These are phyloP conservation scores for Exobasidium rhododendri DNA, from an alignment of 1,284 basidiomycete genomes.

Conservation along the genomic window DNA sequence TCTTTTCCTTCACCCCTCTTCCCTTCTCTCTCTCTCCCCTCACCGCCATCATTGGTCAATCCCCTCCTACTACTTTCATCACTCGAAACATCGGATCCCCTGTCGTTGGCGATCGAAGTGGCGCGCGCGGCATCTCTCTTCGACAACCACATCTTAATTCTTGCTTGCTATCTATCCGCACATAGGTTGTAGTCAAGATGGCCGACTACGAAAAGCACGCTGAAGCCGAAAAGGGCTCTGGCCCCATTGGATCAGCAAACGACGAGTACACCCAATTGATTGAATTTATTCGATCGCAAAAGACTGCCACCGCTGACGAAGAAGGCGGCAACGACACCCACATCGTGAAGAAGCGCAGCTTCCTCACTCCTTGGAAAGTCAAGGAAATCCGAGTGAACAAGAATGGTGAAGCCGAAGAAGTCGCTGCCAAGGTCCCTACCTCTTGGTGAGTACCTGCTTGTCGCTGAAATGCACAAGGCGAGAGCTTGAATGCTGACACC, in stretches of 20 bases:
- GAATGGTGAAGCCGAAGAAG: slow-evolving; percentile 51
- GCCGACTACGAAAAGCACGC: background rate
- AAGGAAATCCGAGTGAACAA: slow-evolving; percentile 54
- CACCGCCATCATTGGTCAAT: slow-evolving; percentile 1
- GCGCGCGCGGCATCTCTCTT: slow-evolving; percentile 2
- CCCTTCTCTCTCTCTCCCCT: background rate
- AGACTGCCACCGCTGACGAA: slow-evolving; percentile 32
- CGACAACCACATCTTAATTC: background rate
- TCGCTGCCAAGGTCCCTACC: slow-evolving; percentile 50
- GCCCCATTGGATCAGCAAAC: slow-evolving; percentile 18
- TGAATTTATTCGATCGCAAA: slow-evolving; percentile 51
- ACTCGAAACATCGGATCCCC: background rate
- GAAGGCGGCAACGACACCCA: slow-evolving; percentile 36
- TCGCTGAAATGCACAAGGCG: background rate
- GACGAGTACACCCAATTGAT: slow-evolving; percentile 52
- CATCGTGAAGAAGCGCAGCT: slow-evolving; percentile 50
- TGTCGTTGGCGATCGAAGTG: no score
- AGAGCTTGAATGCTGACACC: background rate
- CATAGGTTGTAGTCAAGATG: background rate
- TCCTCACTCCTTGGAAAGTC: slow-evolving; percentile 48
- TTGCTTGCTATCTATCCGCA: background rate
- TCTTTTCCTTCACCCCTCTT: background rate
- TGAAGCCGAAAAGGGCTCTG: slow-evolving; percentile 23
- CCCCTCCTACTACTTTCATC: background rate
- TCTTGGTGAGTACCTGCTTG: slow-evolving; percentile 36